Evolutionary conservation across 257 asterid genomes (phyloP).

Genomic region (Primulina eburnea): DNA sequence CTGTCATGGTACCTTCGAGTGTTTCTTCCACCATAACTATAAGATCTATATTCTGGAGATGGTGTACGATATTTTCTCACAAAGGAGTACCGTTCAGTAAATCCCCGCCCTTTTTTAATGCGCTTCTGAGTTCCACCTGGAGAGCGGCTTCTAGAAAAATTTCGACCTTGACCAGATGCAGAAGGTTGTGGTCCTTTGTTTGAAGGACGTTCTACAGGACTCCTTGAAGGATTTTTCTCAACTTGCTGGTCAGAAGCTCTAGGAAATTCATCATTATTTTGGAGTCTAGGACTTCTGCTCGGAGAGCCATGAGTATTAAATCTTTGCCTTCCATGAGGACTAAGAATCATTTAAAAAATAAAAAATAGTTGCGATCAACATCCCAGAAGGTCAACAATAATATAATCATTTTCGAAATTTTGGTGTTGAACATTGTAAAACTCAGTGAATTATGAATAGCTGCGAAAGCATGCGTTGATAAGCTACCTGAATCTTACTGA

Average conservation of each 20-base stretch:
- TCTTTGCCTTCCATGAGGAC: constrained; percentile 41
- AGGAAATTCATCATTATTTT: constrained; percentile 30
- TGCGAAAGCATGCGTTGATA: constrained; percentile 7
- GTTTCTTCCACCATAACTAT: constrained; percentile 70
- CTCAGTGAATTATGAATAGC: constrained; percentile 12
- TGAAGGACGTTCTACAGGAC: constrained; percentile 32
- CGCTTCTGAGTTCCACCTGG: constrained; percentile 84
- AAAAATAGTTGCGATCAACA: background rate
- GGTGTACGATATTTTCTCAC: constrained; percentile 97
- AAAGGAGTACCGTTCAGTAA: constrained; percentile 73
- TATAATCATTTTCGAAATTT: no score
- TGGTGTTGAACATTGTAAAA: constrained; percentile 5
- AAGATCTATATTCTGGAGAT: constrained; percentile 77
- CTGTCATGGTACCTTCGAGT: constrained; percentile 64
- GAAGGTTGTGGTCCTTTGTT: constrained; percentile 35
- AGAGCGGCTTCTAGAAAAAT: constrained; percentile 52
- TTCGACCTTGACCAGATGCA: constrained; percentile 44
- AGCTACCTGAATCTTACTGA: constrained; percentile 64
- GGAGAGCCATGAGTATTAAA: constrained; percentile 34
- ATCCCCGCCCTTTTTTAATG: constrained; percentile 93
- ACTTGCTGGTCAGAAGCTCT: constrained; percentile 33
- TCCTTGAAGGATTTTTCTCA: constrained; percentile 37
- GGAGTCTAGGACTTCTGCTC: constrained; percentile 41
- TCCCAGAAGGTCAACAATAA: background rate
- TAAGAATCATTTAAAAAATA: constrained; percentile 24